phyloP scores from a whole-genome alignment of 1,284 basidiomycete species.

The Tausonia pullulans region DNA sequence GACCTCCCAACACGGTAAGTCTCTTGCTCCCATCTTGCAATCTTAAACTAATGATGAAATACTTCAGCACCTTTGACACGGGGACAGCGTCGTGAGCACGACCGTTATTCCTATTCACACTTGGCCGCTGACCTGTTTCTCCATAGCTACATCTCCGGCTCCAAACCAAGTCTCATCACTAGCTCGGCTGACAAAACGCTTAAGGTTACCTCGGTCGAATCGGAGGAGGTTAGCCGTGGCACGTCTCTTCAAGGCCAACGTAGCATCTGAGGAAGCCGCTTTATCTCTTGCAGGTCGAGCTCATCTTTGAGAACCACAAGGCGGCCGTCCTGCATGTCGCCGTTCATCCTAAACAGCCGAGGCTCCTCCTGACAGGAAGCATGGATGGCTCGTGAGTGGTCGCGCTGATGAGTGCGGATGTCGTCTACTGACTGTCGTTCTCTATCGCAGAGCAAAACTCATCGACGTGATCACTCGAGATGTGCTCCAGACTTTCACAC shows the following conservation, averaged over 20 bases:
- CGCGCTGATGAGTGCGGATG: not conserved
- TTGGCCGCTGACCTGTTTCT: not conserved
- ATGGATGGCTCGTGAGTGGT: conserved; percentile 35
- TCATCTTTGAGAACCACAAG: conserved; percentile 28
- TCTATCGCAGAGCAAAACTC: conserved; percentile 20
- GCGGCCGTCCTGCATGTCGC: conserved; percentile 33
- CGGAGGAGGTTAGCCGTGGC: conserved; percentile 45
- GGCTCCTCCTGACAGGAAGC: conserved; percentile 30
- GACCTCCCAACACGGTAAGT: not conserved
- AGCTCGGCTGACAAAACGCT: conserved; percentile 76
- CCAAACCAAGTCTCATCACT: conserved; percentile 46
- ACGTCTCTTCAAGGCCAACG: not conserved
- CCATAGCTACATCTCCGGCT: conserved; percentile 22
- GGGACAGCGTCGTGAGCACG: too few species aligned
- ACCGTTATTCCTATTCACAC: not conserved
- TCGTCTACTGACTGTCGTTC: not conserved
- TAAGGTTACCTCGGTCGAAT: conserved; percentile 57
- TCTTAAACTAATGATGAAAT: not conserved
- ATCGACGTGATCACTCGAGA: conserved; percentile 29
- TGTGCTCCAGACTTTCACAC: conserved; percentile 29
- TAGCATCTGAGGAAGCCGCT: not conserved
- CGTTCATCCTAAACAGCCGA: conserved; percentile 28
- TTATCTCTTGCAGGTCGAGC: conserved; percentile 23
- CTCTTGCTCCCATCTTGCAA: not conserved
- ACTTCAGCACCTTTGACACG: too few species aligned